Base-by-base conservation (phyloP, 1,139 yeast species). In the Diutina siamensis region DNA sequence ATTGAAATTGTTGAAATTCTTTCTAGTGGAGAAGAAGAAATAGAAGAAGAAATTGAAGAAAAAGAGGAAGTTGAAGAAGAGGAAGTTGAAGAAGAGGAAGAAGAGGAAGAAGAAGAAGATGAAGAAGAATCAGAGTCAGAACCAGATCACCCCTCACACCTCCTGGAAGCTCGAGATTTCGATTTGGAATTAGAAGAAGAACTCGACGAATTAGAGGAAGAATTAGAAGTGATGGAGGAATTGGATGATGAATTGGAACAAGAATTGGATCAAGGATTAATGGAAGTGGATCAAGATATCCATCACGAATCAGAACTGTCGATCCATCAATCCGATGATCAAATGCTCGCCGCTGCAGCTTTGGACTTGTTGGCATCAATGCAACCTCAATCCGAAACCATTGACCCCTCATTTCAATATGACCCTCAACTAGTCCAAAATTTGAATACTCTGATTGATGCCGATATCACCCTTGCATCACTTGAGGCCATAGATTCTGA, bases 51-150 rank as follows among this genome's bases (percentile, higher is more conserved):
- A 2, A 38, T 19, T 20, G 25, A 12, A n/a, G 22, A 38, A 7
- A 9, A 20, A 10, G 17, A 17, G 34, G 45, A 46, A 51, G 51
- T 44, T 46, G 46, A 36, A 48, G 47, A 45, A 8, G 46, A 36
- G 48, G 47, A 45, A 8, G 44, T 46, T 9, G 48, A 40, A 10
- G 51, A 46, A 31, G 44, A 45, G 15, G 50, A 48, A 1, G 45
- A 46, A 7, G 49, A 45, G 19, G 49, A 51, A 3, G 40, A 22
- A 13, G 46, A 42, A 13, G 27, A n/a, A 31, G 28, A 25, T 36
- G 28, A 36, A 4, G 31, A 8, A 3, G 40, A 21, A 13, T 10
- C n/a, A 13, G 20, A 5, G 7, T 10, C 20, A n/a, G 3, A 19
- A 3, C 18, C 8, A 13, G 40, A 15, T 21, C 27, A 22, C 12